Evolutionary conservation across 2,329 filamentous ascomycete genomes (phyloP).

Genomic region (Aspergillus sp.): DNA sequence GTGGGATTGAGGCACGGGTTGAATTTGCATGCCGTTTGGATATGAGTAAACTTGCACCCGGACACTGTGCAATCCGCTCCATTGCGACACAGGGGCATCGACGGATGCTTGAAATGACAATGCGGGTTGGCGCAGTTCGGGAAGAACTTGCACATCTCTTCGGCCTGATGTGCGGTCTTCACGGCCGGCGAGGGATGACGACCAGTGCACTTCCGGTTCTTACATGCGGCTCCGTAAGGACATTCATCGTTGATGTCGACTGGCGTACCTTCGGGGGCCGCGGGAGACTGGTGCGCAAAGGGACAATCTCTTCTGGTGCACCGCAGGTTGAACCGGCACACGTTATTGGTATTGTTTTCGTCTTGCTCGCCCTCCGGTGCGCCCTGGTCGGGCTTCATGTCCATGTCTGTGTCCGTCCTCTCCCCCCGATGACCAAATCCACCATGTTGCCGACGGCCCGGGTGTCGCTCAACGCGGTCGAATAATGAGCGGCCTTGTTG

Average conservation of each 20-base stretch:
- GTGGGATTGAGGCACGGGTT: constrained; percentile 86
- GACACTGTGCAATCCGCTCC: constrained; percentile 80
- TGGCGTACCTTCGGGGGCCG: constrained; percentile 71
- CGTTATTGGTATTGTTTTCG: constrained; percentile 58
- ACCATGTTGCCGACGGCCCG: constrained; percentile 52
- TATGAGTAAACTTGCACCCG: constrained; percentile 87
- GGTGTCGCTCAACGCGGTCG: constrained; percentile 61
- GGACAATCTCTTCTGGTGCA: constrained; percentile 89
- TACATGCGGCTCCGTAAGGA: constrained; percentile 85
- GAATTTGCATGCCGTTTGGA: constrained; percentile 81
- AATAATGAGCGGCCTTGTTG: constrained; percentile 64
- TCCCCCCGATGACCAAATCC: constrained; percentile 51
- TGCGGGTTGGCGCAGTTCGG: constrained; percentile 85
- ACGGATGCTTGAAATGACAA: constrained; percentile 87
- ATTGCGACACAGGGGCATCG: constrained; percentile 84
- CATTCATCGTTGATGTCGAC: constrained; percentile 81
- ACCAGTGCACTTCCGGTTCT: constrained; percentile 89
- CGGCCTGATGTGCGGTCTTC: constrained; percentile 72
- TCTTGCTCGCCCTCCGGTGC: constrained; percentile 46
- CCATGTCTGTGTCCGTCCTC: constrained; percentile 35
- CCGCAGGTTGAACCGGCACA: constrained; percentile 86
- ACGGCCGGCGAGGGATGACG: constrained; percentile 90
- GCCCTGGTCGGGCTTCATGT: constrained; percentile 36
- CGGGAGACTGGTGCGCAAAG: constrained; percentile 92
- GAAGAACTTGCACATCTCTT: constrained; percentile 87